A percentile compares a stretch with the other conserved stretches of the same genome.
These are phyloP conservation scores for Lactarius indigo DNA, from an alignment of 768 basidiomycete species.

Conservation along the genomic window DNA sequence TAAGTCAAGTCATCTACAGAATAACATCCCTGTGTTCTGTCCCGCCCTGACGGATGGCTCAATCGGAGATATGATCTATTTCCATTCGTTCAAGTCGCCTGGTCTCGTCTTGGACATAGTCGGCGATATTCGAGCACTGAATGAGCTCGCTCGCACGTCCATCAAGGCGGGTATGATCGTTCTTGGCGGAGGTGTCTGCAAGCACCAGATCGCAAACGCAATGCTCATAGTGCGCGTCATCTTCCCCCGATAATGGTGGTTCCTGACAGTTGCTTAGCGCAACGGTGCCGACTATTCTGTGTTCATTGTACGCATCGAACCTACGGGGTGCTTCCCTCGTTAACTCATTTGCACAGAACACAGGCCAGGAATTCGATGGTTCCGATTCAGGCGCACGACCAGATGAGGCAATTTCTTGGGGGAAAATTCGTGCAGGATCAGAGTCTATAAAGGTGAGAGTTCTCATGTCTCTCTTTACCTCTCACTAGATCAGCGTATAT, in stretches of 20 bases:
- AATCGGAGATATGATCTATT: conserved; percentile 98
- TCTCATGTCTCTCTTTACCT: too few relatives aligned
- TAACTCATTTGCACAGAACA: conserved; percentile 56
- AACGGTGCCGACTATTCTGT: conserved; percentile 98
- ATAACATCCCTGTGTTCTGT: conserved; percentile 97
- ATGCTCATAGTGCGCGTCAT: conserved; percentile 83
- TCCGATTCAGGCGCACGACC: conserved; percentile 96
- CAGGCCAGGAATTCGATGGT: conserved; percentile 98
- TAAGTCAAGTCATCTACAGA: too few relatives aligned
- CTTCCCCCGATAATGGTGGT: conserved; percentile 13
- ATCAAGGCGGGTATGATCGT: conserved; percentile 98
- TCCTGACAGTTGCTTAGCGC: conserved; percentile 48
- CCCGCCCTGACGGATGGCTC: conserved; percentile 98
- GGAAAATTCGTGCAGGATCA: conserved; percentile 87
- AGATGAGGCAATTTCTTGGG: conserved; percentile 98
- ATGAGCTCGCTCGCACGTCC: conserved; percentile 83
- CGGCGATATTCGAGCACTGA: conserved; percentile 85
- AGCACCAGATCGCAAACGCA: conserved; percentile 99
- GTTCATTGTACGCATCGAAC: conserved; percentile 66
- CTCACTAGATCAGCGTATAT: background rate
- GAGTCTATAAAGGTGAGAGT: conserved; percentile 72
- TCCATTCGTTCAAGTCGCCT: conserved; percentile 89
- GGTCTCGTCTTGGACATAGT: conserved; percentile 92
- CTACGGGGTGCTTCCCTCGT: background rate
- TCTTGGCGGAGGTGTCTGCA: conserved; percentile 96